A percentile compares a stretch with the other conserved stretches of the same genome.
Conservation (phyloP, 148 eudicot genomes). For the Chenopodium quinoa region DNA sequence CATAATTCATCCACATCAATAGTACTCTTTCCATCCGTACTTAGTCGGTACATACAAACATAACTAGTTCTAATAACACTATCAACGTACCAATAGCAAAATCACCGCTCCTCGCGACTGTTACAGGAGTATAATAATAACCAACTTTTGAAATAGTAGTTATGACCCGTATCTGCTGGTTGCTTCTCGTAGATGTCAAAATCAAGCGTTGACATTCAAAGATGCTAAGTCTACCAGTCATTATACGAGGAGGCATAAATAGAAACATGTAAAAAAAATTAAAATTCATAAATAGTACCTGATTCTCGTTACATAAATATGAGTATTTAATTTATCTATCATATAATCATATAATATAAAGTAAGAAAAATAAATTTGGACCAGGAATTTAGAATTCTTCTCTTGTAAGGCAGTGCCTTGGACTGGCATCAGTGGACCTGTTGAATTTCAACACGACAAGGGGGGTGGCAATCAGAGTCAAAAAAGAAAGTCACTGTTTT, state of each 20-base stretch:
- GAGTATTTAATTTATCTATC: neutral
- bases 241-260: neutral
- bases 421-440: slow-evolving; percentile 19
- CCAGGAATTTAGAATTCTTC: neutral
- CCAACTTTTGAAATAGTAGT: neutral
- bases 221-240: slow-evolving; percentile 5
- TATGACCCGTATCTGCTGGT: neutral
- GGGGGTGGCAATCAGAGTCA: slow-evolving; percentile 12
- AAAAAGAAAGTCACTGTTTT: neutral
- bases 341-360: no score
- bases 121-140: neutral
- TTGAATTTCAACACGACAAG: slow-evolving; percentile 22
- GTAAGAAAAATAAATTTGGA: neutral
- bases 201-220: slow-evolving; percentile 16
- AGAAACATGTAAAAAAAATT: neutral
- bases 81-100: no score
- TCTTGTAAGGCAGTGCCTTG: slow-evolving; percentile 11
- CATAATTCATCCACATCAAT: no score
- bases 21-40: no score
- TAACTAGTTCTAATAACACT: no score
- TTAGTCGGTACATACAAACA: no score
- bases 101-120: no score
- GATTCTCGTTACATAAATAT: neutral
- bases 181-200: slow-evolving; percentile 1
- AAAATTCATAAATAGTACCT: neutral